These are phyloP conservation scores for Tricladium varicosporioides DNA, from an alignment of 2,329 filamentous ascomycete genomes.

Conservation along the genomic window DNA sequence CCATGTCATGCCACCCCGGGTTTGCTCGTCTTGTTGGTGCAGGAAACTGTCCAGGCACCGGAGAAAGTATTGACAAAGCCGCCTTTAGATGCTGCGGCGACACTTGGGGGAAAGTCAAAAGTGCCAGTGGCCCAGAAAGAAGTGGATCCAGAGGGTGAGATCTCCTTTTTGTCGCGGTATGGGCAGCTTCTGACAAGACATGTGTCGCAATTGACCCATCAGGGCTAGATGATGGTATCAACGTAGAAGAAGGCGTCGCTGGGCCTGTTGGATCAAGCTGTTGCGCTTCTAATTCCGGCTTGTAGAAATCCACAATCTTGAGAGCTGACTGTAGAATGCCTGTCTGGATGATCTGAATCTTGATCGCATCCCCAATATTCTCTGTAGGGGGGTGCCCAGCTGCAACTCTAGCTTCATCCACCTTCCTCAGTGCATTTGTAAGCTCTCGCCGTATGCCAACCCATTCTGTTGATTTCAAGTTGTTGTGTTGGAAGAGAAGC, in stretches of 20 bases:
- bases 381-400: conserved; percentile 39
- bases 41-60: conserved; percentile 70
- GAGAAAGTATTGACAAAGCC: conserved; percentile 74
- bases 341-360: conserved; percentile 82
- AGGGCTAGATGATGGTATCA: conserved; percentile 13
- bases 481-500: conserved; percentile 74
- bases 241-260: conserved; percentile 22
- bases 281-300: conserved; percentile 43
- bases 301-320: conserved; percentile 81
- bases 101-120: conserved; percentile 77
- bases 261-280: conserved; percentile 21
- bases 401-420: conserved; percentile 54
- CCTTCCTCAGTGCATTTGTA: conserved; percentile 54
- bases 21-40: conserved; percentile 73
- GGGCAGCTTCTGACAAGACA: conserved; percentile 49
- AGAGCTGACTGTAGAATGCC: conserved; percentile 86
- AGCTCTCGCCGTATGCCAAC: conserved; percentile 64
- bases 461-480: conserved; percentile 67
- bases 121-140: conserved; percentile 76
- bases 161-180: conserved; percentile 40
- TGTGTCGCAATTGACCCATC: conserved; percentile 46
- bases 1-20: conserved; percentile 77
- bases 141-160: conserved; percentile 69
- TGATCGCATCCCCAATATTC: conserved; percentile 59
- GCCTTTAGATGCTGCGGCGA: conserved; percentile 82